These are phyloP conservation scores for Guillardia theta DNA, from an alignment of 78 protist species.

Conservation along the genomic window DNA sequence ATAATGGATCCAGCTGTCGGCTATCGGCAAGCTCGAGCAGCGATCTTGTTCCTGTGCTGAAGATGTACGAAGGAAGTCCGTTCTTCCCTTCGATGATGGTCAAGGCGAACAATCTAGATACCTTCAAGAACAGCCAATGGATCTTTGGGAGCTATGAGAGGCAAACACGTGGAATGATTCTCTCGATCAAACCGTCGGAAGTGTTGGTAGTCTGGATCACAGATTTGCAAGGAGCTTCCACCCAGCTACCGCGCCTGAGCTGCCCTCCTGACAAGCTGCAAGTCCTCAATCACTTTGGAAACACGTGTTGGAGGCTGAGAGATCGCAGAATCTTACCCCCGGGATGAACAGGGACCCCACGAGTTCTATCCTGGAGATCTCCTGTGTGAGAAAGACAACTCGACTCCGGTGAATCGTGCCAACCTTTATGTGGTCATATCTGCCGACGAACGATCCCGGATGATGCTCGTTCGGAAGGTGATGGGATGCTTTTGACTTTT, in stretches of 20 bases:
- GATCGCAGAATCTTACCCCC: neutral
- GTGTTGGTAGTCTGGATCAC: constrained; percentile 5
- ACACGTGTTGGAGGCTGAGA: constrained; percentile 17
- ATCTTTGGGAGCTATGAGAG: neutral
- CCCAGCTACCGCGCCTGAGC: neutral
- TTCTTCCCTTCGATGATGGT: neutral
- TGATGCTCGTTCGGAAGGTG: neutral
- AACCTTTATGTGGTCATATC: neutral
- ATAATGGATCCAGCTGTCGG: too few relatives aligned
- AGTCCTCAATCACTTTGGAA: neutral
- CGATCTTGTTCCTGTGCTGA: neutral
- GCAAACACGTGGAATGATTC: neutral
- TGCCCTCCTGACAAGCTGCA: neutral
- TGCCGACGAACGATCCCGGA: neutral
- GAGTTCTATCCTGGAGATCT: constrained; percentile 21
- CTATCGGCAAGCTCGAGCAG: neutral
- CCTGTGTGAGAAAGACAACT: neutral
- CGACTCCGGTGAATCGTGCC: neutral
- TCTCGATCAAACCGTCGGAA: neutral
- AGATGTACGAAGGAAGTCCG: neutral
- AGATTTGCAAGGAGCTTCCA: neutral
- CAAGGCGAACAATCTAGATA: neutral
- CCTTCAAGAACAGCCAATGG: neutral
- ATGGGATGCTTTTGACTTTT: too few relatives aligned
- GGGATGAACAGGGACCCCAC: constrained; percentile 24